These are phyloP conservation scores for Boletus semigastroideus DNA, from an alignment of 1,284 basidiomycete genomes.

Conservation along the genomic window DNA sequence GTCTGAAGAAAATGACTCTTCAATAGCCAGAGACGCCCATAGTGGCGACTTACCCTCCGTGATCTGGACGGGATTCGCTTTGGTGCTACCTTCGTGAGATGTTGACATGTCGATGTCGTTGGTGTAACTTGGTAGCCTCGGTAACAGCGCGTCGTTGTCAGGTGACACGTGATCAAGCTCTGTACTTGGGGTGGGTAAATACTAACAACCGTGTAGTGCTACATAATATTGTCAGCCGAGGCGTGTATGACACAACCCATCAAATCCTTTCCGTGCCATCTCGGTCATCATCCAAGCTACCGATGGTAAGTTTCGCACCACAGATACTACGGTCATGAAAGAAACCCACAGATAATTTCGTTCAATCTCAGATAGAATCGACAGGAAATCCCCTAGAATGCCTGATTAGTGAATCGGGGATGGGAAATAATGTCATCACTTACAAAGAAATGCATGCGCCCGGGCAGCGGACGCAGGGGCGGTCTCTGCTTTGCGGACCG, in stretches of 20 bases:
- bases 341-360: slow-evolving; percentile 73
- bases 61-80: slow-evolving; percentile 33
- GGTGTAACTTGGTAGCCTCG: neutral
- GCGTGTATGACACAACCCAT: neutral
- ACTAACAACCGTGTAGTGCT: neutral
- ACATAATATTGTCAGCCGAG: neutral
- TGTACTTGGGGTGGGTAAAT: neutral
- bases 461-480: slow-evolving; percentile 73
- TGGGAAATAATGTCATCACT: slow-evolving; percentile 23
- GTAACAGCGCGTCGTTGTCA: neutral
- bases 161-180: slow-evolving; percentile 16
- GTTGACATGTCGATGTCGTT: slow-evolving; percentile 20
- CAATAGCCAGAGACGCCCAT: neutral
- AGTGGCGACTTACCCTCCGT: slow-evolving; percentile 30
- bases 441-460: slow-evolving; percentile 78
- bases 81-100: slow-evolving; percentile 24
- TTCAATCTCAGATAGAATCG: slow-evolving; percentile 86
- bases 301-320: slow-evolving; percentile 15
- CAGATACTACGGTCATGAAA: slow-evolving; percentile 4
- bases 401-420: slow-evolving; percentile 8
- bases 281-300: slow-evolving; percentile 71
- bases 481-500: slow-evolving; percentile 78
- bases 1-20: slow-evolving; percentile 41
- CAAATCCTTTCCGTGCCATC: slow-evolving; percentile 58
- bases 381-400: slow-evolving; percentile 79